Conservation (phyloP, 2,329 filamentous ascomycete species). For the Scedosporium apiospermum region DNA sequence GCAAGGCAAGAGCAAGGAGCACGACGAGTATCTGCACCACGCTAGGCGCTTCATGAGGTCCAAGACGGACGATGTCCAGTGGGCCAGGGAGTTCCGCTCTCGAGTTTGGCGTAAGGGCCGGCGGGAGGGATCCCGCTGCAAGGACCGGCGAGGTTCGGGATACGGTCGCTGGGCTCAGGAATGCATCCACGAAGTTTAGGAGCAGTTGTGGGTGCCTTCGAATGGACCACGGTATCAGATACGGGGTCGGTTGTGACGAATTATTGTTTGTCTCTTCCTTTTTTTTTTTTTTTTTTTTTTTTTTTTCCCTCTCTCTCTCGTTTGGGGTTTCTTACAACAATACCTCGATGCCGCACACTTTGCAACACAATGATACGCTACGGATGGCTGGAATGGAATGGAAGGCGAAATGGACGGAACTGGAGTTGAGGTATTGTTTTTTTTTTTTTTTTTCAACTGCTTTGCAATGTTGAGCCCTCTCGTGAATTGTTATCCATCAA, state of each 20-base stretch:
- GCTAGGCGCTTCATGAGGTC: slow-evolving; percentile 29
- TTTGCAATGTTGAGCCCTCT: neutral
- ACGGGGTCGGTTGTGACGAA: neutral
- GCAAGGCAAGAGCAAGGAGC: slow-evolving; percentile 37
- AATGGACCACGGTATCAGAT: neutral
- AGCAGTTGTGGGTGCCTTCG: neutral
- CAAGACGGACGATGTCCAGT: slow-evolving; percentile 15
- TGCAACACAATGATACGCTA: neutral
- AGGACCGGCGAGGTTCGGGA: slow-evolving; percentile 4
- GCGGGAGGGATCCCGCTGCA: slow-evolving; percentile 8
- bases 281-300: slow-evolving; percentile 1
- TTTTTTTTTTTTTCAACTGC: neutral
- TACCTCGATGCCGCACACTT: neutral
- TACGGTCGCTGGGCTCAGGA: slow-evolving; percentile 12
- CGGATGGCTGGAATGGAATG: neutral
- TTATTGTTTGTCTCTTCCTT: neutral
- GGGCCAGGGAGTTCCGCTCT: slow-evolving; percentile 16
- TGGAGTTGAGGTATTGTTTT: neutral
- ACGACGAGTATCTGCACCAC: slow-evolving; percentile 35
- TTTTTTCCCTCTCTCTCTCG: neutral
- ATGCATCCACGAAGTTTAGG: slow-evolving; percentile 10
- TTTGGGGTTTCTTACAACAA: neutral
- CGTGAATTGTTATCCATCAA: neutral
- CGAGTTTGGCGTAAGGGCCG: slow-evolving; percentile 16
- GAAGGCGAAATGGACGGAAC: neutral